Evolutionary conservation across 2,329 filamentous ascomycete genomes (phyloP).

Genomic region (Tolypocladium sp.): DNA sequence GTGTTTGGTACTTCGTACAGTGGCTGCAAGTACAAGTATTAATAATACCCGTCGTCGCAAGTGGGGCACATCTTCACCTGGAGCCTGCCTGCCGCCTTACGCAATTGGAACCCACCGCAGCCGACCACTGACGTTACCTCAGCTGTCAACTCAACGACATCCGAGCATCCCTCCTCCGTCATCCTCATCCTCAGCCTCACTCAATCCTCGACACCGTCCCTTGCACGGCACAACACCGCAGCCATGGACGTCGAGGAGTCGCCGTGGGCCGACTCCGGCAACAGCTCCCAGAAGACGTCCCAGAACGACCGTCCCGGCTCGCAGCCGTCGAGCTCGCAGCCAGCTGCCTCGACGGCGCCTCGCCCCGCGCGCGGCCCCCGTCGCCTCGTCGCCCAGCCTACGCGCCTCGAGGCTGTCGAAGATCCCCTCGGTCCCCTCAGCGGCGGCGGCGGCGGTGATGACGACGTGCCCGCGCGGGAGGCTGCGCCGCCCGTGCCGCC

Average conservation of each 20-base stretch:
- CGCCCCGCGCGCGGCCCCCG: slow-evolving; percentile 43
- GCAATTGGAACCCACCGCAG: not conserved
- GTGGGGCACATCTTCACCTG: not conserved
- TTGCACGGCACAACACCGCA: slow-evolving; percentile 4
- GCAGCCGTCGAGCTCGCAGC: slow-evolving; percentile 19
- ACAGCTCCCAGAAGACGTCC: slow-evolving; percentile 19
- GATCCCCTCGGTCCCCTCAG: slow-evolving; percentile 73
- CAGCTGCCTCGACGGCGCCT: slow-evolving; percentile 20
- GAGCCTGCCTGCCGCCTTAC: not conserved
- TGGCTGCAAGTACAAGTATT: not conserved
- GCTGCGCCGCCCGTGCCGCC: slow-evolving; percentile 58
- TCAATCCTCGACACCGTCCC: not conserved
- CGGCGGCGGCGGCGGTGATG: slow-evolving; percentile 43
- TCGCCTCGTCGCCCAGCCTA: slow-evolving; percentile 64
- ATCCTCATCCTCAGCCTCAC: not conserved
- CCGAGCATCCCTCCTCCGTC: not conserved
- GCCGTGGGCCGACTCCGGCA: slow-evolving; percentile 41
- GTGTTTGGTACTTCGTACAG: not conserved
- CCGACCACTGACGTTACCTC: not conserved
- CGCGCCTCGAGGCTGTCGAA: slow-evolving; percentile 67
- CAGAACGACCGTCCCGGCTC: slow-evolving; percentile 20
- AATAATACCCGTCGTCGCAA: not conserved
- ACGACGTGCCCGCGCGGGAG: slow-evolving; percentile 21
- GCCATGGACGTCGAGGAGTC: slow-evolving; percentile 43
- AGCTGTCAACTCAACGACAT: not conserved